Evolutionary conservation across 345 rosid species (phyloP).

Genomic region (Eucalyptus marginata): DNA sequence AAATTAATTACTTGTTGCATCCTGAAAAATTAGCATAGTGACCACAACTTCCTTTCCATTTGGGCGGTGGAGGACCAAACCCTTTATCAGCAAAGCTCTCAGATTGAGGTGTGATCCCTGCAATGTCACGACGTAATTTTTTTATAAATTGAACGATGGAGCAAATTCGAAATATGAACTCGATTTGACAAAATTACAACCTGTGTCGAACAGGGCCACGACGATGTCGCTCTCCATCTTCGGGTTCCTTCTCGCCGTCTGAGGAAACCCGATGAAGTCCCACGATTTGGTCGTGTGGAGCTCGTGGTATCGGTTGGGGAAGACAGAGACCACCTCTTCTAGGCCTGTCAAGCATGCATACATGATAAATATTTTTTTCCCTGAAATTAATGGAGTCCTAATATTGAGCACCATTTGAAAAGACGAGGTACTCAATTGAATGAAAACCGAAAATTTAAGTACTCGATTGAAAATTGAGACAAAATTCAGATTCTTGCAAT

Average conservation of each 20-base stretch:
- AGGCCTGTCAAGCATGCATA: background rate
- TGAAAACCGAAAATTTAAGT: background rate
- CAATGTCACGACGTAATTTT: background rate
- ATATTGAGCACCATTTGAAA: background rate
- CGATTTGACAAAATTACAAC: background rate
- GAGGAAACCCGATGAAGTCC: conserved; percentile 83
- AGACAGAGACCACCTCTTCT: conserved; percentile 48
- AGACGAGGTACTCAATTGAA: background rate
- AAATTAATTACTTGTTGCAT: conserved; percentile 62
- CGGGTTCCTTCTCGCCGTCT: conserved; percentile 46
- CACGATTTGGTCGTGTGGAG: conserved; percentile 89
- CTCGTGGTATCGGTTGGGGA: conserved; percentile 48
- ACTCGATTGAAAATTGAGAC: background rate
- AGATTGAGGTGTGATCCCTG: conserved; percentile 85
- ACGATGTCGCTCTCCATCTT: conserved; percentile 54
- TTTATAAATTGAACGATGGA: background rate
- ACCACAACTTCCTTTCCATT: conserved; percentile 77
- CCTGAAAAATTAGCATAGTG: conserved; percentile 75
- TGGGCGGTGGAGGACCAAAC: conserved; percentile 59
- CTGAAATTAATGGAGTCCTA: background rate
- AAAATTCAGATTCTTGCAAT: background rate
- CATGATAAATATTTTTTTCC: background rate
- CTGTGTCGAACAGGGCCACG: conserved; percentile 82
- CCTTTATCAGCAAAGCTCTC: conserved; percentile 68
- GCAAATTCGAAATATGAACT: background rate